Evolutionary conservation across 2,329 filamentous ascomycete species (phyloP).

Genomic region (Emydomyces testavorans): DNA sequence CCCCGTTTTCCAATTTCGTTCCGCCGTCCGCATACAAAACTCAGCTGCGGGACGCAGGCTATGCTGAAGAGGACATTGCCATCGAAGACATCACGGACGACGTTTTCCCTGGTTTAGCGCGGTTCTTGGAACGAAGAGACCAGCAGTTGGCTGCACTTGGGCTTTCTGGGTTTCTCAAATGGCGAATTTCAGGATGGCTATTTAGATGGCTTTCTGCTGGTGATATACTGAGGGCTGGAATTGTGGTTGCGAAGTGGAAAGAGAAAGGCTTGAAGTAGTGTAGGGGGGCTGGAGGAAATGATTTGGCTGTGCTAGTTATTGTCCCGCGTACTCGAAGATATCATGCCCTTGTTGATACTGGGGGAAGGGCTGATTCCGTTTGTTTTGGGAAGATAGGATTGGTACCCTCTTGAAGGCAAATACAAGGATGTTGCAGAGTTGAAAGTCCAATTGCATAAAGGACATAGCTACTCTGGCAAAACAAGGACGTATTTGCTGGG

Average conservation of each 20-base stretch:
- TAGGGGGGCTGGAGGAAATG: background rate
- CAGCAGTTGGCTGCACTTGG: conserved; percentile 27
- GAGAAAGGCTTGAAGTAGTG: background rate
- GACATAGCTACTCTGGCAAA: too few relatives aligned
- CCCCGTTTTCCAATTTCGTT: conserved; percentile 41
- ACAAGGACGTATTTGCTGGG: too few relatives aligned
- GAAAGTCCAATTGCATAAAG: too few relatives aligned
- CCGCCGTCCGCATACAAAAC: conserved; percentile 37
- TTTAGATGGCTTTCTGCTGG: conserved; percentile 15
- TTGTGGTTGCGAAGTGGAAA: conserved; percentile 14
- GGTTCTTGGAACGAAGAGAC: conserved; percentile 34
- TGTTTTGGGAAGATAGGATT: conserved; percentile 18
- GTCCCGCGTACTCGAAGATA: too few relatives aligned
- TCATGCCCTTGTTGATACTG: too few relatives aligned
- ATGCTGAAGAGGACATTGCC: conserved; percentile 32
- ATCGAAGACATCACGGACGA: conserved; percentile 43
- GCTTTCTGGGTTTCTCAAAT: conserved; percentile 20
- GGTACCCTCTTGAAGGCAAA: background rate
- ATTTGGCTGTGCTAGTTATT: background rate
- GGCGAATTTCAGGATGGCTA: conserved; percentile 16
- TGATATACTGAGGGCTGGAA: conserved; percentile 14
- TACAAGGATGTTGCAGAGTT: too few relatives aligned
- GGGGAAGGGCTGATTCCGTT: conserved; percentile 31
- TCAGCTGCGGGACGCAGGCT: conserved; percentile 41
- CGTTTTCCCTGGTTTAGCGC: conserved; percentile 42